Evolutionary conservation across 2,329 filamentous ascomycete genomes (phyloP), one percentile per base, ranked within the genome.

Genomic region (Phoma sp.): DNA sequence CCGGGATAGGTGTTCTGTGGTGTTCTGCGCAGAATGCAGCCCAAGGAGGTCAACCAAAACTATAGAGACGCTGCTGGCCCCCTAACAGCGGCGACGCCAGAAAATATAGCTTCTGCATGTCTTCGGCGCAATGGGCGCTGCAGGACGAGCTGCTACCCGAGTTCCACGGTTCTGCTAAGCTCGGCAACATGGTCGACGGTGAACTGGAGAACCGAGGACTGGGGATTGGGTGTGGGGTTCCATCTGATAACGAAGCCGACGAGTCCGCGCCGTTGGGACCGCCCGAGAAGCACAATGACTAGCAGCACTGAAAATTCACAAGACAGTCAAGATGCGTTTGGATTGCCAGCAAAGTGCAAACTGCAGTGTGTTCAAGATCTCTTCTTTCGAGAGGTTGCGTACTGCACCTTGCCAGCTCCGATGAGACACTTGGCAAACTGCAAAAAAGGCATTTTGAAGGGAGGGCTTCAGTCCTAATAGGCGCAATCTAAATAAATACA

Each of bases 1-100:
- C 60, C 53, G 58, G 60, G 63, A 61, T 45, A 69, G 18, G 59
- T 64, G 48, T 46, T 29, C 70, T 71, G 60, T 64, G 62, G 62
- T 65, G 65, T 74, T 69, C 71, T 64, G 70, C 70, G 71, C 57
- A 74, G 59, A 72, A 71, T 71, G 60, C 67, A 71, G 69, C 64
- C 70, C 68, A 70, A 68, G 59, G 57, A 54, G 59, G 55, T 65
- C 49, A 58, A 54, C 52, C 47, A 54, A 52, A 57, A 52, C 44
- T 39, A 42, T n/a, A 36, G 18, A 51, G 52, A 58, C 56, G 44
- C 49, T 47, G 42, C 52, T 48, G 40, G 40, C 41, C 32, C 27
- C 44, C 58, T 18, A 23, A 24, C 29, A 22, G 32, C 50, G 45
- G 55, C 51, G 33, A 33, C 51, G 23, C 2, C 24, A 22, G n/a